A percentile compares a stretch with the other conserved stretches of the same genome.
Conservation (phyloP, 73 alveolate species). For the Tetrahymena elliotti region DNA sequence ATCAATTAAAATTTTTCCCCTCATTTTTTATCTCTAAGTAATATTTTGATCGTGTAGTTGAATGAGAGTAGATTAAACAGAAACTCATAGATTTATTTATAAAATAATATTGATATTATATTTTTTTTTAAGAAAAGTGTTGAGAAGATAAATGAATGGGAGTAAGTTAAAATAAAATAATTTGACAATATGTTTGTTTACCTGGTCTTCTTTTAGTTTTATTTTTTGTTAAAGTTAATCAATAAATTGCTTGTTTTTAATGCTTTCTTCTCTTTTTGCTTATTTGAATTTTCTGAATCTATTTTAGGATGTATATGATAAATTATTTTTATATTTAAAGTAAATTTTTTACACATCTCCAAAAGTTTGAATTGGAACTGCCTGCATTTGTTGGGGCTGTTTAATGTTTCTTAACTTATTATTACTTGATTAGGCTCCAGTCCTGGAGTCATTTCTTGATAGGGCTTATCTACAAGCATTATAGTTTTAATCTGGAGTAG, state of each 20-base stretch:
- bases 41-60: too few relatives aligned
- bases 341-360: neutral
- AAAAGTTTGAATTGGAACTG: neutral
- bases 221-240: neutral
- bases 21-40: too few relatives aligned
- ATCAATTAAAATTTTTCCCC: too few relatives aligned
- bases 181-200: too few relatives aligned
- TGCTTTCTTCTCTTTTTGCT: neutral
- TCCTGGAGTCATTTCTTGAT: neutral
- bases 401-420: neutral
- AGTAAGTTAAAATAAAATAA: too few relatives aligned
- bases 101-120: too few relatives aligned
- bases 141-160: too few relatives aligned
- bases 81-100: too few relatives aligned
- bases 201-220: neutral
- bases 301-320: neutral
- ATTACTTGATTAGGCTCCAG: neutral
- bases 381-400: neutral
- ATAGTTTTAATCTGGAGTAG: neutral
- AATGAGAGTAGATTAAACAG: too few relatives aligned
- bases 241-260: neutral
- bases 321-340: neutral
- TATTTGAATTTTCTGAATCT: neutral
- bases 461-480: neutral
- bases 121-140: too few relatives aligned